Evolutionary conservation across 2,329 filamentous ascomycete genomes (phyloP).

Genomic region (Berkeleyomyces rouxiae): DNA sequence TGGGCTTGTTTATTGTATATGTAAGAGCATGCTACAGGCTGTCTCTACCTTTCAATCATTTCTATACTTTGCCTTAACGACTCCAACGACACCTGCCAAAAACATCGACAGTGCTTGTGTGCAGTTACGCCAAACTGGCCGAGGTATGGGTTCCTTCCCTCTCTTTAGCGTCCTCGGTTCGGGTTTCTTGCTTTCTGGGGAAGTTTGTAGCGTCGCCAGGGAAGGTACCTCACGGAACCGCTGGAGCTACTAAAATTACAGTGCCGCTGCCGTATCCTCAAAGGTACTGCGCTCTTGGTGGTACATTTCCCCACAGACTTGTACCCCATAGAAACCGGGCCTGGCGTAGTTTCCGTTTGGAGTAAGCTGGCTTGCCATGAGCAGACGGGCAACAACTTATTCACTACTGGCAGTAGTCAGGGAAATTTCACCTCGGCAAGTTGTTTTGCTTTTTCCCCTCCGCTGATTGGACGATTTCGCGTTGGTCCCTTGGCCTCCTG

Average conservation of each 20-base stretch:
- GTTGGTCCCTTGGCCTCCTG: neutral
- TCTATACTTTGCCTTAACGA: neutral
- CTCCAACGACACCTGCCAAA: neutral
- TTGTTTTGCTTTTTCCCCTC: neutral
- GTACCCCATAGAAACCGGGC: neutral
- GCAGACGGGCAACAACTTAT: too few relatives aligned
- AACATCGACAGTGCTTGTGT: neutral
- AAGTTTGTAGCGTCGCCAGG: neutral
- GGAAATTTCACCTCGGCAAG: neutral
- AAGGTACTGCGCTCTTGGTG: neutral
- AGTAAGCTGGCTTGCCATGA: neutral
- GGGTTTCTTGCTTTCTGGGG: neutral
- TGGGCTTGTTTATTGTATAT: neutral
- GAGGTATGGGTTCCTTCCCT: conserved; percentile 12
- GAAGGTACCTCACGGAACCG: neutral
- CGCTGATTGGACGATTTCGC: neutral
- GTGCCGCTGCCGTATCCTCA: neutral
- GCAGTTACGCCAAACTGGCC: neutral
- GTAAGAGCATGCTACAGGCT: neutral
- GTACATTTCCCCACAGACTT: neutral
- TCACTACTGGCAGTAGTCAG: too few relatives aligned
- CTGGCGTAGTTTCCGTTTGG: neutral
- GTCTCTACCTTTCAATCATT: too few relatives aligned
- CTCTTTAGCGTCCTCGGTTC: conserved; percentile 11
- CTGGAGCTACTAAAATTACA: neutral